Evolutionary conservation across 2,329 filamentous ascomycete species (phyloP), one percentile per base, ranked within the genome.

Genomic region (Trichoderma afroharzianum): DNA sequence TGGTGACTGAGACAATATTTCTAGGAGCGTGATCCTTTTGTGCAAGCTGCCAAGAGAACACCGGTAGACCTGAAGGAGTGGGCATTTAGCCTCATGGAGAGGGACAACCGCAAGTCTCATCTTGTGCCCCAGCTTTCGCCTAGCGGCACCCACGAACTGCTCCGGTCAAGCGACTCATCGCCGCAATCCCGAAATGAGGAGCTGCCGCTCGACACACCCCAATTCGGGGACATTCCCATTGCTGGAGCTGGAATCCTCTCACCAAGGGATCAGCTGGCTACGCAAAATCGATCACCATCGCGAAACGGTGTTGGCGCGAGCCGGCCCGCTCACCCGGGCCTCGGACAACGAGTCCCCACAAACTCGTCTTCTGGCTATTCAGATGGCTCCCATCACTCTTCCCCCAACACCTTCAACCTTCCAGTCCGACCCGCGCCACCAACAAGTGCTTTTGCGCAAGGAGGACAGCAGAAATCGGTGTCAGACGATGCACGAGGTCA

Each of bases 31-130:
- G 96, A 99, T 79, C 90, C 94, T 4, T 99, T 99, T 82, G 90
- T 99, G 24, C 94, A 97, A 82, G 96, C 96, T 68, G 96, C 96
- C 63, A 98, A 98, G 85, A 90, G 95, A 76, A 99, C 96, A 1
- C 96, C 96, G 0, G 96, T 99, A 64, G 92, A 99, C 80, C 87
- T 99, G 39, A 90, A 93, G 81, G 93, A 94, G 74, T 99, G 96
- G 96, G 95, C 96, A 26, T 90, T 97, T 63, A 91, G 93, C 77
- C 89, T 98, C 86, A 95, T 98, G 89, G 95, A 98, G 80, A 90
- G 92, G 76, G 93, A 98, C 81, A 97, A 98, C 82, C 93, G 96
- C 80, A 97, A 97, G 82, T 97, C 95, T 32, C 95, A 98, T 80
- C 88, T 98, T 47, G 93, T 91, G 18, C 94, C 94, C 39, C 91